A percentile compares a stretch with the other conserved stretches of the same genome.
These are phyloP conservation scores for Casuarina glauca DNA, from an alignment of 306 rosid genomes.

Conservation along the genomic window DNA sequence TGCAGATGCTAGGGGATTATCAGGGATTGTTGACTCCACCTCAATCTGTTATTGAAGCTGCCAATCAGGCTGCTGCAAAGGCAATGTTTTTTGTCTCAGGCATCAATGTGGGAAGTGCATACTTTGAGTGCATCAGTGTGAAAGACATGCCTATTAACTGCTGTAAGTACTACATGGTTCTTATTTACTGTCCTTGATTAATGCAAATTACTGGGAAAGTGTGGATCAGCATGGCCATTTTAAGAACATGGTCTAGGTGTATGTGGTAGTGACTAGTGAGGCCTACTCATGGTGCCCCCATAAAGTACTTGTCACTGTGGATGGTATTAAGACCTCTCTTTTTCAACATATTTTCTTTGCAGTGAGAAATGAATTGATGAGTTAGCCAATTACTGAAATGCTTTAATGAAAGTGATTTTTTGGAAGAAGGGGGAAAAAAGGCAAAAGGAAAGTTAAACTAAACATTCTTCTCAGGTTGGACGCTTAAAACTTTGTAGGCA, in stretches of 20 bases:
- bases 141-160: conserved; percentile 72
- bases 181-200: not conserved
- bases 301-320: not conserved
- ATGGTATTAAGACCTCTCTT: not conserved
- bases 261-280: not conserved
- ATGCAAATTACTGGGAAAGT: not conserved
- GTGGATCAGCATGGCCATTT: not conserved
- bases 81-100: conserved; percentile 84
- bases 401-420: not conserved
- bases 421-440: too few relatives aligned
- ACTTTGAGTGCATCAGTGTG: conserved; percentile 71
- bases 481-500: not conserved
- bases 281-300: not conserved
- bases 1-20: conserved; percentile 81
- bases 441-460: not conserved
- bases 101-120: conserved; percentile 62
- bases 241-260: not conserved
- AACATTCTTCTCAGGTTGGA: not conserved
- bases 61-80: conserved; percentile 93
- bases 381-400: not conserved
- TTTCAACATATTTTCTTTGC: not conserved
- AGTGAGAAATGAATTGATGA: not conserved
- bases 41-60: conserved; percentile 60
- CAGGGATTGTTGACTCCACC: conserved; percentile 86
- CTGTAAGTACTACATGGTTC: conserved; percentile 55